Base-by-base conservation (phyloP, 345 rosid genomes). In the Gossypium sturtianum region DNA sequence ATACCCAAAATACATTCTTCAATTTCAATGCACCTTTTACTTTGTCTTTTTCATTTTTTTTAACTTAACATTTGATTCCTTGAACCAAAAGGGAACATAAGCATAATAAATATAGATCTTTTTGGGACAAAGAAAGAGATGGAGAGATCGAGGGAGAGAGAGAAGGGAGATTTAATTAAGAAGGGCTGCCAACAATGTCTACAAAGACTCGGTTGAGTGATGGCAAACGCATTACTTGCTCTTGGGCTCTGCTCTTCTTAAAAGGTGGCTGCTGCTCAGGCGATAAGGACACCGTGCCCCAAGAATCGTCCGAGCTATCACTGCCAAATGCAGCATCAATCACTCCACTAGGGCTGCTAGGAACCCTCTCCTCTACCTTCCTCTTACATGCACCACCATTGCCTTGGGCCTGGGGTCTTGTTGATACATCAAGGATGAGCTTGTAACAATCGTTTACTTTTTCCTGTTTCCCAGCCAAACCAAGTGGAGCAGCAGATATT, bases 321-420 rank as follows among this genome's bases (percentile, higher is more conserved):
- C 84, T 81, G 83, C 87, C 82, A 51, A 89, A 85, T 62, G 77
- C 73, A 9, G 88, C 76, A 74, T 89, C 91, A 20, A 91, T 89
- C 44, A 88, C 96, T 3, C 91, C 86, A 53, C 88, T 87, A 3
- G 94, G 93, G 76, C 97, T 89, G 66, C 86, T 75, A 2, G 88
- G 84, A 54, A 78, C 54, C 19, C 76, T 69, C 16, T 79, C 70
- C 7, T 76, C 81, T 4, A n/a, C 74, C 77, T 91, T 93, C 20
- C 99, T 94, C 87, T 90, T 96, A 58, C 44, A 56, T 41, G 45
- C 75, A 61, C 78, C 25, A 2, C 49, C 16, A 38, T 56, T 63
- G 66, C 52, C 58, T 12, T 65, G 81, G 49, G 60, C 58, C 9
- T 65, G 81, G 49, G 60, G 72, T 8, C 51, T 20, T 23, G 82